Evolutionary conservation across 805 yeast species (phyloP).

Genomic region (Torulaspora maleeae): DNA sequence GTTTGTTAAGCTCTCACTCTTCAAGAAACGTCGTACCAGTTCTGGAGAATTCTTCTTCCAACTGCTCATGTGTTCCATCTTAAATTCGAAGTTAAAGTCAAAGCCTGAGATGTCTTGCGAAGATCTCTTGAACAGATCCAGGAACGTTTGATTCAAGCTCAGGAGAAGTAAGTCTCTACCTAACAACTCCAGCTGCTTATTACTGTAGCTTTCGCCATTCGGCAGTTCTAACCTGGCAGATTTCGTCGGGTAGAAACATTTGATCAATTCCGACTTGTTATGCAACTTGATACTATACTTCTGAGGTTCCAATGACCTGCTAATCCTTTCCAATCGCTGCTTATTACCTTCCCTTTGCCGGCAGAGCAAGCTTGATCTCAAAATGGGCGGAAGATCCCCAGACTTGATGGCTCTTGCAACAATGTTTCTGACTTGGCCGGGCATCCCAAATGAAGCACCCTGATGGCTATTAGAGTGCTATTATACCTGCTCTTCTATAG

Average conservation of each 20-base stretch:
- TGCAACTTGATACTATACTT: constrained; percentile 10
- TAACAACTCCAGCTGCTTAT: constrained; percentile 14
- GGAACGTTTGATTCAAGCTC: constrained; percentile 10
- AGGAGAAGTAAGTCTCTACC: constrained; percentile 11
- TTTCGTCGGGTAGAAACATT: constrained; percentile 21
- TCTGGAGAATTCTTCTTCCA: constrained; percentile 10
- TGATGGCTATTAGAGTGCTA: background rate
- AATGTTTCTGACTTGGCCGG: background rate
- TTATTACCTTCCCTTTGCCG: constrained; percentile 8
- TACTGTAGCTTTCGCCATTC: constrained; percentile 9
- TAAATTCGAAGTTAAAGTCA: constrained; percentile 23
- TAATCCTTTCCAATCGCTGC: constrained; percentile 6
- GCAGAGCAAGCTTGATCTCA: constrained; percentile 2
- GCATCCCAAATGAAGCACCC: background rate
- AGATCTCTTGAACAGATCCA: constrained; percentile 18
- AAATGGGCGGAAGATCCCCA: background rate
- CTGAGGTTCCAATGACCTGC: constrained; percentile 9
- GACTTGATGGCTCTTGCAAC: background rate
- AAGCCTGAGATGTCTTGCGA: constrained; percentile 16
- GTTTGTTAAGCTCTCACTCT: constrained; percentile 3
- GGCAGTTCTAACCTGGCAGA: constrained; percentile 9
- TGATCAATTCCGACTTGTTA: constrained; percentile 12
- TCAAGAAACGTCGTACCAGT: constrained; percentile 14
- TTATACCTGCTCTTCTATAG: too few relatives aligned
- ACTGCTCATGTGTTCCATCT: constrained; percentile 15